Percentiles rank a stretch among this genome's conserved stretches.
Conservation (phyloP, 768 basidiomycete species). For the Hygrocybe coccinea region DNA sequence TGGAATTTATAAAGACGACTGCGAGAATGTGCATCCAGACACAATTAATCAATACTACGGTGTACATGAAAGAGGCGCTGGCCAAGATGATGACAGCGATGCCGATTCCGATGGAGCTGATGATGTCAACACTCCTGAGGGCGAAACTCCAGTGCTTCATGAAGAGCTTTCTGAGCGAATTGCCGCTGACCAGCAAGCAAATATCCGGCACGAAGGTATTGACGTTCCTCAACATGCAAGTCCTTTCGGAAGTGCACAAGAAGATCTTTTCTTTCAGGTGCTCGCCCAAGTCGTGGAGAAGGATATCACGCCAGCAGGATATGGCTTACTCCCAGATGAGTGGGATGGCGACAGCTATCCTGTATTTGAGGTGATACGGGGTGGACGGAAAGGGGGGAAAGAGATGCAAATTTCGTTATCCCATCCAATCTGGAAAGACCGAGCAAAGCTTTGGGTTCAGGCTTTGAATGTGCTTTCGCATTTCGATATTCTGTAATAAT, state of each 20-base stretch:
- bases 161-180: background rate
- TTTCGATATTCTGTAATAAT: no score
- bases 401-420: slow-evolving; percentile 6
- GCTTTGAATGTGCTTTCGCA: background rate
- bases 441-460: slow-evolving; percentile 12
- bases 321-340: slow-evolving; percentile 15
- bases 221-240: background rate
- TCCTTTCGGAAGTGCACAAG: background rate
- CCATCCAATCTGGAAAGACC: slow-evolving; percentile 9
- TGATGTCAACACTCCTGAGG: no score
- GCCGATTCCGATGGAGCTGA: no score
- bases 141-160: background rate
- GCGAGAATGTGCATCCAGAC: background rate
- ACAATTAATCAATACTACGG: background rate
- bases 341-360: slow-evolving; percentile 14
- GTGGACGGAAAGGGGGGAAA: slow-evolving; percentile 6
- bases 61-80: no score
- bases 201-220: slow-evolving; percentile 1
- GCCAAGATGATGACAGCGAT: background rate
- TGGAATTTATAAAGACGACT: slow-evolving; percentile 6
- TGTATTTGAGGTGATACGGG: slow-evolving; percentile 3
- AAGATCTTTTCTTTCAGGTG: background rate
- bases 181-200: background rate
- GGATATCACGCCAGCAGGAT: slow-evolving; percentile 8
- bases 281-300: background rate